Percentiles rank a stretch among this genome's conserved stretches.
These are phyloP conservation scores for Trichosporon sp. DNA, from an alignment of 1,284 basidiomycete species.

Conservation along the genomic window DNA sequence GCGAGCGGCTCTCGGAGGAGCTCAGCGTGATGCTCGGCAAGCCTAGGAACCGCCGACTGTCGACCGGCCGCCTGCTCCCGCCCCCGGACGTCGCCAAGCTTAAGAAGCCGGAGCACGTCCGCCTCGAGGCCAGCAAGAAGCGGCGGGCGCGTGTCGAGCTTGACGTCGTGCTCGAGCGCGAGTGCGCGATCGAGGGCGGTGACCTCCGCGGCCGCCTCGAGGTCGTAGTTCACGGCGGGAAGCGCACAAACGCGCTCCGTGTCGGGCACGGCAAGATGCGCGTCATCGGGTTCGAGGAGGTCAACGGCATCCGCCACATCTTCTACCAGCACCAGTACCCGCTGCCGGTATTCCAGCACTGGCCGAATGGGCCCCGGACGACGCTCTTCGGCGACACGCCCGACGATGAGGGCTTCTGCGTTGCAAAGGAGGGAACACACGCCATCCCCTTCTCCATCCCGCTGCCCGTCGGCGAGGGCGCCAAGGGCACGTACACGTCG, in stretches of 20 bases:
- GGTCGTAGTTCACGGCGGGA: conserved; percentile 61
- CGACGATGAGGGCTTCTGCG: conserved; percentile 67
- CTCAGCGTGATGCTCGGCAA: conserved; percentile 46
- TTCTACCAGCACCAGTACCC: conserved; percentile 76
- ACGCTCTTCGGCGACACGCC: conserved; percentile 56
- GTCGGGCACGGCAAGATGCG: conserved; percentile 76
- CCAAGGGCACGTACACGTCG: conserved; percentile 67
- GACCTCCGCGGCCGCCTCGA: conserved; percentile 68
- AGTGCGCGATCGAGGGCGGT: conserved; percentile 76
- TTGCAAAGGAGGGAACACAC: conserved; percentile 65
- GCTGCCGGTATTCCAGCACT: conserved; percentile 55
- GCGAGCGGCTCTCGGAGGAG: conserved; percentile 41
- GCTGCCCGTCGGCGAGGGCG: conserved; percentile 62
- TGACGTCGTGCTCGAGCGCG: conserved; percentile 72
- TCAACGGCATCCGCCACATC: conserved; percentile 60
- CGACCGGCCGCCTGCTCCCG: conserved; percentile 37
- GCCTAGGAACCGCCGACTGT: conserved; percentile 31
- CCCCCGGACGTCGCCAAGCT: conserved; percentile 24
- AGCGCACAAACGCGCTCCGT: conserved; percentile 61
- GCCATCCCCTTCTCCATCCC: conserved; percentile 72
- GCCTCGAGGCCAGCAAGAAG: conserved; percentile 58
- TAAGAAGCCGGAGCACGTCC: conserved; percentile 30
- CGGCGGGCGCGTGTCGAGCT: conserved; percentile 74
- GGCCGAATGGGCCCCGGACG: conserved; percentile 44
- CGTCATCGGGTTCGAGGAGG: conserved; percentile 76